A percentile compares a stretch with the other conserved stretches of the same genome.
Conservation (phyloP, 2,329 filamentous ascomycete genomes). For the Xylaria multiplex region DNA sequence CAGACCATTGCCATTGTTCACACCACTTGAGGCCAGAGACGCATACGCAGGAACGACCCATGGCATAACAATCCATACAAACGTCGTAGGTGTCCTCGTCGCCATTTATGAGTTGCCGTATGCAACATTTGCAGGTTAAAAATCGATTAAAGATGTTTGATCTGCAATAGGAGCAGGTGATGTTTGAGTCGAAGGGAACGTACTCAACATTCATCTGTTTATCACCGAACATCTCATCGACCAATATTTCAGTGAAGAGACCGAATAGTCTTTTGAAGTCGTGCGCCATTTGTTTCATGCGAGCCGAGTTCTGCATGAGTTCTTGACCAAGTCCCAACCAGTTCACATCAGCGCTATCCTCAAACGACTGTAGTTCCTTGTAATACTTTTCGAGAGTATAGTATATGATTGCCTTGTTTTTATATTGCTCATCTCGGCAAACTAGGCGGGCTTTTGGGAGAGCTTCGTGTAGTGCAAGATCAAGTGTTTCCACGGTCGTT, state of each 20-base stretch:
- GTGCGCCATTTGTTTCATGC: slow-evolving; percentile 74
- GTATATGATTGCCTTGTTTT: slow-evolving; percentile 96
- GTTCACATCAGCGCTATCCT: slow-evolving; percentile 59
- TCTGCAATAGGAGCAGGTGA: slow-evolving; percentile 95
- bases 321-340: slow-evolving; percentile 61
- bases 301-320: slow-evolving; percentile 54
- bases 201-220: slow-evolving; percentile 79
- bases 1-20: slow-evolving; percentile 89
- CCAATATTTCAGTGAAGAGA: slow-evolving; percentile 79
- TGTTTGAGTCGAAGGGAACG: slow-evolving; percentile 85
- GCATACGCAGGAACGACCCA: slow-evolving; percentile 93
- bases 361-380: slow-evolving; percentile 64
- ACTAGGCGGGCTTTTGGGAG: slow-evolving; percentile 89
- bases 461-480: slow-evolving; percentile 85
- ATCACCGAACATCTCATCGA: slow-evolving; percentile 85
- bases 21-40: slow-evolving; percentile 88
- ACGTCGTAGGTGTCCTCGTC: slow-evolving; percentile 91
- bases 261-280: slow-evolving; percentile 85
- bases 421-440: slow-evolving; percentile 97
- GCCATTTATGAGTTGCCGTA: slow-evolving; percentile 71
- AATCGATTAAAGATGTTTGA: slow-evolving; percentile 98
- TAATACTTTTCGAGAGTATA: slow-evolving; percentile 85
- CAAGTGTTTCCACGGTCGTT: slow-evolving; percentile 89
- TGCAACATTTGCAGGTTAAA: slow-evolving; percentile 87
- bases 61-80: slow-evolving; percentile 98